Evolutionary conservation across 345 rosid species (phyloP), one percentile per base, ranked within the genome.

Genomic region (Camelina hispida): DNA sequence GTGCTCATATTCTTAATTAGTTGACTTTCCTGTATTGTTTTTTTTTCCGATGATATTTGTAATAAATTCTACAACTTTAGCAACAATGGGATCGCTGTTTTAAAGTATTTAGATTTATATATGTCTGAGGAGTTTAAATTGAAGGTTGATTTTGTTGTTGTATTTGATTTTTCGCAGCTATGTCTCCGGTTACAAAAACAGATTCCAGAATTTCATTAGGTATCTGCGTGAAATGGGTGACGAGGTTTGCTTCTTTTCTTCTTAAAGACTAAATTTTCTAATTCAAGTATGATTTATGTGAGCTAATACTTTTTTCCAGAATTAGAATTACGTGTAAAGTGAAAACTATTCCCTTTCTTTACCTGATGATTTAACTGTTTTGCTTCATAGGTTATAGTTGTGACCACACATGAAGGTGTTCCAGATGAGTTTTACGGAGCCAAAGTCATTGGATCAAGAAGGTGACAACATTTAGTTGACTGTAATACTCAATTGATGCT

Each of bases 361-460:
- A 56, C 17, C 35, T 59, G 57, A 54, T 59, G 57, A 54, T 20
- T 44, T 48, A 35, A 18, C 9, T 70, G 7, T 15, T 62, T 25
- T 51, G 12, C 32, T 64, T 47, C 46, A 53, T 72, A 94, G 99
- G 99, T 91, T 66, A 82, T 95, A 87, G 99, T 95, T 16, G 96
- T 95, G 68, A 95, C 99, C 5, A 95, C 99, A 69, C 99, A 95
- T 71, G 99, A 92, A 87, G 99, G 99, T 76, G 97, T 95, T 44
- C 99, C 99, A 0, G 73, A 84, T 34, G 99, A 95, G 80, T 95
- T 95, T 70, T 86, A 95, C 76, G 99, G 99, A 72, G 98, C 99
- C 28, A 90, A 87, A 83, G 80, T 87, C 85, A 92, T 95, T 48
- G 99, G 99, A 71, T 95, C 99, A 62, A 73, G 88, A 53, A 95